Percentiles rank a stretch among this genome's conserved stretches.
Evolutionary conservation across 139 green algal genomes (phyloP).

Genomic region (Desmodesmus armatus): DNA sequence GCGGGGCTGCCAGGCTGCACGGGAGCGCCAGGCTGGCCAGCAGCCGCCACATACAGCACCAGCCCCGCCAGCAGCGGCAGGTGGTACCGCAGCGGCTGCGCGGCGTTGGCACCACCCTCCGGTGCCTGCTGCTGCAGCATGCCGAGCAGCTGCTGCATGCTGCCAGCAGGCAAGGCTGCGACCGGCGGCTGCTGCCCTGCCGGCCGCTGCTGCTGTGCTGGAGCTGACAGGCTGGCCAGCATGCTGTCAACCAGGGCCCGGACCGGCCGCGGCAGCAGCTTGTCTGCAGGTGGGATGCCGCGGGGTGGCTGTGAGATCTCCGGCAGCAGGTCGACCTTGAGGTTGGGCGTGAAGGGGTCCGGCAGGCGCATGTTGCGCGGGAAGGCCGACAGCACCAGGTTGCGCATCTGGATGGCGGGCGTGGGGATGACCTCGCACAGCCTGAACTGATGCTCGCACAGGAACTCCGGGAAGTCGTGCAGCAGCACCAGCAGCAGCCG

Average conservation of each 20-base stretch:
- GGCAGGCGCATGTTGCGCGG: constrained; percentile 97
- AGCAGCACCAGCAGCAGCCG: constrained; percentile 98
- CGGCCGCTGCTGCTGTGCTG: neutral
- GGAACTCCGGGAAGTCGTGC: constrained; percentile 99
- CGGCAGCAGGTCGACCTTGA: constrained; percentile 97
- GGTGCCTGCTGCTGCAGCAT: constrained; percentile 13
- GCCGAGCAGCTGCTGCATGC: constrained; percentile 13
- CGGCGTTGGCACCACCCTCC: neutral
- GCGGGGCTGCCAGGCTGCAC: constrained; percentile 31
- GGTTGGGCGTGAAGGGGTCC: constrained; percentile 98
- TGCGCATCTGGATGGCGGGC: constrained; percentile 97
- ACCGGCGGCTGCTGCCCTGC: neutral
- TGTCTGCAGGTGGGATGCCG: constrained; percentile 74
- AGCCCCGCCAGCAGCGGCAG: constrained; percentile 89
- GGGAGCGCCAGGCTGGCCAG: constrained; percentile 33
- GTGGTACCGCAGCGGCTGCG: constrained; percentile 75
- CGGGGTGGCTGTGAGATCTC: constrained; percentile 90
- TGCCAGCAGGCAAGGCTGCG: neutral
- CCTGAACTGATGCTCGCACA: constrained; percentile 96
- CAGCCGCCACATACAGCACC: constrained; percentile 93
- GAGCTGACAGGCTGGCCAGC: constrained; percentile 26
- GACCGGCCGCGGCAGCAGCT: constrained; percentile 74
- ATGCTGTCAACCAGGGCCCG: constrained; percentile 79
- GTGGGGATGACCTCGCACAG: constrained; percentile 95
- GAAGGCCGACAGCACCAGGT: constrained; percentile 98